These are phyloP conservation scores for Penicillium egyptiacum DNA, from an alignment of 495 filamentous ascomycete species.

Conservation along the genomic window DNA sequence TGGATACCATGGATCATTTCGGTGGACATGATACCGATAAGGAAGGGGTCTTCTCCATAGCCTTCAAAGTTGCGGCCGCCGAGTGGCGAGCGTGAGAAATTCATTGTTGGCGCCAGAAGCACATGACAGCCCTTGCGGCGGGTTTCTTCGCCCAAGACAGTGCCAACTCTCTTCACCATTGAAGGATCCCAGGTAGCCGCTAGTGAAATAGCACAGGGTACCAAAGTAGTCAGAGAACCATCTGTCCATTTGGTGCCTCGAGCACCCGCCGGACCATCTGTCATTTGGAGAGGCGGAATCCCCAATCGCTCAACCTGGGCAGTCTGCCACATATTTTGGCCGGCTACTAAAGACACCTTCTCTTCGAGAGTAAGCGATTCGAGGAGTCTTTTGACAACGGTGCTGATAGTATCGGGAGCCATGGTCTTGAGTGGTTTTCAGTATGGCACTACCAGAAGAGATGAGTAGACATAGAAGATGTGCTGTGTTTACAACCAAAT, in stretches of 20 bases:
- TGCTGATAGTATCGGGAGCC: too few species aligned
- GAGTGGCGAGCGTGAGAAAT: slow-evolving; percentile 66
- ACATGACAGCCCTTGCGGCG: slow-evolving; percentile 63
- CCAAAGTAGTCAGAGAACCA: slow-evolving; percentile 59
- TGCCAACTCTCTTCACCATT: slow-evolving; percentile 55
- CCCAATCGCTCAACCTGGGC: slow-evolving; percentile 59
- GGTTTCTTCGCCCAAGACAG: slow-evolving; percentile 58
- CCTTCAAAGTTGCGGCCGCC: slow-evolving; percentile 74
- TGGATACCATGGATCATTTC: slow-evolving; percentile 65
- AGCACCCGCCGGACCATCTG: slow-evolving; percentile 68
- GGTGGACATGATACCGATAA: slow-evolving; percentile 62
- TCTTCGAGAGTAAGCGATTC: neutral
- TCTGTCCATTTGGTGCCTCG: slow-evolving; percentile 64
- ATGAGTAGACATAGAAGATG: too few species aligned
- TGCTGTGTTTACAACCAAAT: too few species aligned
- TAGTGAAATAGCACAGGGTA: slow-evolving; percentile 62
- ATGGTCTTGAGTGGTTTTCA: too few species aligned
- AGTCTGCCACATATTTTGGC: slow-evolving; percentile 56
- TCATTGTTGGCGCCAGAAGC: slow-evolving; percentile 71
- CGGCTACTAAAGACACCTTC: neutral
- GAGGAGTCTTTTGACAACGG: too few species aligned
- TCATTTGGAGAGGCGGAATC: slow-evolving; percentile 63
- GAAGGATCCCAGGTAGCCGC: slow-evolving; percentile 63
- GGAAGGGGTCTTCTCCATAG: slow-evolving; percentile 70
- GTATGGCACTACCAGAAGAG: too few species aligned